A percentile compares a stretch with the other conserved stretches of the same genome.
Evolutionary conservation across 345 rosid genomes (phyloP).

Genomic region (Citrus mangshanensis): DNA sequence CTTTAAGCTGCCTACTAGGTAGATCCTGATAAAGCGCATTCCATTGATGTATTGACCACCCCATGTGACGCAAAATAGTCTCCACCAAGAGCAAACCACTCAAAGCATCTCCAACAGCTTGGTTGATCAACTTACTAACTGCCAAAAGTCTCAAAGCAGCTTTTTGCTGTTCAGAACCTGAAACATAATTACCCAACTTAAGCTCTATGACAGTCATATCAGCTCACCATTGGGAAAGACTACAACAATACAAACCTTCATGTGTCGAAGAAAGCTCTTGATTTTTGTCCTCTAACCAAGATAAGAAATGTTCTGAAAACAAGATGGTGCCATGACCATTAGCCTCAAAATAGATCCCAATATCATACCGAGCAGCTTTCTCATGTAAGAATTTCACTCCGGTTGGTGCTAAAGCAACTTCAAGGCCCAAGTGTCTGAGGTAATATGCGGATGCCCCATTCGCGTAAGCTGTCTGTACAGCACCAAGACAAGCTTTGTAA

Average conservation of each 20-base stretch:
- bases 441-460: constrained; percentile 89
- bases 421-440: constrained; percentile 63
- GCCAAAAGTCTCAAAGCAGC: constrained; percentile 78
- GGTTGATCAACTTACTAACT: constrained; percentile 80
- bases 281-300: constrained; percentile 51
- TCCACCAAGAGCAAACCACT: constrained; percentile 90
- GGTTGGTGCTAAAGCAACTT: constrained; percentile 69
- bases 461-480: constrained; percentile 94
- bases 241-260: constrained; percentile 39
- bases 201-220: not conserved
- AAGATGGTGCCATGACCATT: constrained; percentile 97
- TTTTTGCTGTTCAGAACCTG: constrained; percentile 71
- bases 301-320: constrained; percentile 58
- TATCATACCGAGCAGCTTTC: constrained; percentile 74
- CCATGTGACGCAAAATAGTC: constrained; percentile 66
- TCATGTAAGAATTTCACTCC: constrained; percentile 90
- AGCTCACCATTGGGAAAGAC: not conserved
- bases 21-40: constrained; percentile 76
- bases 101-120: constrained; percentile 95
- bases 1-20: constrained; percentile 92
- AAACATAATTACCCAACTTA: not conserved
- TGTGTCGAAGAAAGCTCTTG: constrained; percentile 39
- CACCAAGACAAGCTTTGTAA: constrained; percentile 55
- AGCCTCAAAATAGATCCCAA: constrained; percentile 95
- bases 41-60: constrained; percentile 86